Evolutionary conservation across 805 yeast species (phyloP).

Genomic region (Candida cerambycidarum): DNA sequence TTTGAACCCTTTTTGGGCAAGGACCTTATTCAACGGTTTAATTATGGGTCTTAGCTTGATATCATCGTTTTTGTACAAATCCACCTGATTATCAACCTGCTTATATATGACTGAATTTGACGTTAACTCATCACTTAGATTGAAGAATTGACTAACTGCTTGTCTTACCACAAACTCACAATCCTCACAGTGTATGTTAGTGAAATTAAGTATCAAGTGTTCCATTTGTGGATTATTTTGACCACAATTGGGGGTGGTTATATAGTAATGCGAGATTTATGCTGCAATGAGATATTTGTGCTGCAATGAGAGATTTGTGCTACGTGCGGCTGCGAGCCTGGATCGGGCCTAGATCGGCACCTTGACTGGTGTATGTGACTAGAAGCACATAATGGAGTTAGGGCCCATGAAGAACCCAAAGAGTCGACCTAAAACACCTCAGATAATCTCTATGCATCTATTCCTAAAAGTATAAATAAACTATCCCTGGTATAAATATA

Average conservation of each 20-base stretch:
- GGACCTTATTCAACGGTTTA: constrained; percentile 22
- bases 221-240: too few relatives aligned
- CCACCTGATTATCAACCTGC: constrained; percentile 25
- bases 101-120: constrained; percentile 11
- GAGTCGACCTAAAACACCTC: too few relatives aligned
- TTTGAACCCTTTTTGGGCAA: constrained; percentile 40
- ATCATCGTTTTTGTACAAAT: constrained; percentile 19
- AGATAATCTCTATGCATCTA: too few relatives aligned
- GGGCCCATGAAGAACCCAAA: too few relatives aligned
- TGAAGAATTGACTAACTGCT: constrained; percentile 7
- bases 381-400: too few relatives aligned
- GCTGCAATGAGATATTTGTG: constrained; percentile 6
- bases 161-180: constrained; percentile 43
- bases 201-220: constrained; percentile 25
- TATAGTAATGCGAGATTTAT: constrained; percentile 10
- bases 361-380: too few relatives aligned
- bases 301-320: constrained; percentile 8
- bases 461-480: neutral
- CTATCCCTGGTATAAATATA: constrained; percentile 23
- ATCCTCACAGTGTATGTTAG: constrained; percentile 56
- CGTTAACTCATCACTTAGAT: neutral
- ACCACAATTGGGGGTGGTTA: too few relatives aligned
- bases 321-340: neutral
- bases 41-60: constrained; percentile 11
- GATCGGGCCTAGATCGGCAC: too few relatives aligned